Conservation (phyloP, 257 asterid genomes). For the Striga asiatica region DNA sequence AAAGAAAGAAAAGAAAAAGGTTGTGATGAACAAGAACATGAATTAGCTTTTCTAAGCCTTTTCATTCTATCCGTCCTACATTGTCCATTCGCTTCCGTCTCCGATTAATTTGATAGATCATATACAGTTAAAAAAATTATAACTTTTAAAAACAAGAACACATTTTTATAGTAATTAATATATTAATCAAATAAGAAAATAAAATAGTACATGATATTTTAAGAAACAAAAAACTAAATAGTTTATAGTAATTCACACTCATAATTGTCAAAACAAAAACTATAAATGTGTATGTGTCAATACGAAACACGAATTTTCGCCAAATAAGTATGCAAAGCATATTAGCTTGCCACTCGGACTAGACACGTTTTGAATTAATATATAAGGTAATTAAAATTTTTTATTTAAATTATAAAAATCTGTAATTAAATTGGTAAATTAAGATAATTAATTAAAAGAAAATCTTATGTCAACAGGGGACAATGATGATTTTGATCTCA, state of each 20-base stretch:
- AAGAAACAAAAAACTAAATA: too few species aligned
- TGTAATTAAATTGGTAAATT: background rate
- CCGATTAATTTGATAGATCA: too few species aligned
- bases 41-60: conserved; percentile 12
- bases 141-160: background rate
- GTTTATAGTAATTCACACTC: too few species aligned
- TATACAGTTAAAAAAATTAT: too few species aligned
- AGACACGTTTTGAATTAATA: too few species aligned
- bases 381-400: background rate
- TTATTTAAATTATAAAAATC: background rate
- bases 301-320: too few species aligned
- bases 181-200: too few species aligned
- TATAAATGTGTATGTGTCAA: too few species aligned
- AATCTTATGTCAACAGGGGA: conserved; percentile 46
- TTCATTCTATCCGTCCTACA: background rate
- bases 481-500: conserved; percentile 48
- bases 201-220: too few species aligned
- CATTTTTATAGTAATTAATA: background rate
- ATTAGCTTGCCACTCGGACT: too few species aligned
- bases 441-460: background rate
- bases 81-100: background rate
- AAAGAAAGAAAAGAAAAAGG: conserved; percentile 15
- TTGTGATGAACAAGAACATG: background rate
- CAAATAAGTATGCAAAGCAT: too few species aligned
- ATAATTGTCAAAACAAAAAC: too few species aligned